A percentile compares a stretch with the other conserved stretches of the same genome.
phyloP scores from a whole-genome alignment of 495 filamentous ascomycete genomes.

The Diplogelasinospora grovesii region DNA sequence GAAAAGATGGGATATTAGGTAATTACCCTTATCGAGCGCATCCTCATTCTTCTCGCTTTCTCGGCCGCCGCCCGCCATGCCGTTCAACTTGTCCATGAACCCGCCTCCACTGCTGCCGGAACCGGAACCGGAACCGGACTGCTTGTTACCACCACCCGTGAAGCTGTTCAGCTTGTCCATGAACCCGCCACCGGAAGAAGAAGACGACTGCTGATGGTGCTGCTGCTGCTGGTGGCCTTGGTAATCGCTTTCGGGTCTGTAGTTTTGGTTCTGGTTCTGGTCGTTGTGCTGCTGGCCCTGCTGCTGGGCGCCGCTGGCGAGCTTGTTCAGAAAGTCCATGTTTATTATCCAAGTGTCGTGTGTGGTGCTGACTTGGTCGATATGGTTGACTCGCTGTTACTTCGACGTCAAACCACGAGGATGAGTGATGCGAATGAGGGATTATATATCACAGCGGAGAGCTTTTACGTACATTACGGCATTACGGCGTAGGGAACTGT shows the following conservation, averaged over 20 bases:
- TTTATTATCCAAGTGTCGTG: constrained; percentile 2
- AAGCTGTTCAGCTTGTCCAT: constrained; percentile 42
- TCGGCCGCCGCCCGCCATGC: constrained; percentile 54
- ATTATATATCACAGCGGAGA: no score
- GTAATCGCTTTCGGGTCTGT: no score
- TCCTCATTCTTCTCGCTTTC: constrained; percentile 68
- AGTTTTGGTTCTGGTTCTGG: constrained; percentile 10
- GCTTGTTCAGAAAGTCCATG: constrained; percentile 39
- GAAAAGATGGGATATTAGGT: not conserved
- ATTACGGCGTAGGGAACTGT: no score
- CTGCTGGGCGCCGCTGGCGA: constrained; percentile 14
- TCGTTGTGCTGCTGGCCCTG: no score
- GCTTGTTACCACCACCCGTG: constrained; percentile 8
- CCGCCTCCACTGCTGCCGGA: constrained; percentile 8
- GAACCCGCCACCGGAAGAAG: constrained; percentile 21
- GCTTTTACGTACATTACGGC: no score
- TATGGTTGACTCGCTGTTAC: no score
- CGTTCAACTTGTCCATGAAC: constrained; percentile 54
- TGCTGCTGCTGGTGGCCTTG: constrained; percentile 11
- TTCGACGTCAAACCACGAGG: no score
- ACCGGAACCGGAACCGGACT: constrained; percentile 9
- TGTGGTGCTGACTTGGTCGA: no score
- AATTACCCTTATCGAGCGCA: constrained; percentile 53
- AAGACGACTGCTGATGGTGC: constrained; percentile 14
- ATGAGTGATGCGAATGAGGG: no score